A percentile compares a stretch with the other conserved stretches of the same genome.
Conservation (phyloP, 768 basidiomycete genomes). For the Podaxis carcinomalis region DNA sequence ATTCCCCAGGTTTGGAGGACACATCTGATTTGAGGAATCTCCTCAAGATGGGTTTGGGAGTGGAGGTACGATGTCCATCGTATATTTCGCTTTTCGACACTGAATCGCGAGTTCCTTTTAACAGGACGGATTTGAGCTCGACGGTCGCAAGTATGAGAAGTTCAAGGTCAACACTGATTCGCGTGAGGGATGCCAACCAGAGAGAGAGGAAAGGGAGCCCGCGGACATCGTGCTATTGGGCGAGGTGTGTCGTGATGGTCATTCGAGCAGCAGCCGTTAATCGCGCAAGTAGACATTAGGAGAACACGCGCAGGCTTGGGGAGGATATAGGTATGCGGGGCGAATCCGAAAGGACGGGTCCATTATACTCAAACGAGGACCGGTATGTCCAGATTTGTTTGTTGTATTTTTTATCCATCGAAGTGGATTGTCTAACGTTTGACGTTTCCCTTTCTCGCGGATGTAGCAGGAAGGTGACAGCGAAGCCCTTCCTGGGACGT, state of each 20-base stretch:
- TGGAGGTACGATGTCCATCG: background rate
- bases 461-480: conserved; percentile 38
- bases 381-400: conserved; percentile 36
- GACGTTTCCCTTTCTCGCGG: background rate
- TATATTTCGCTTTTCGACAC: background rate
- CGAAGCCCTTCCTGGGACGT: conserved; percentile 35
- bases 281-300: conserved; percentile 39
- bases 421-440: conserved; percentile 1
- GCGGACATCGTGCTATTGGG: conserved; percentile 34
- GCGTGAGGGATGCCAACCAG: background rate
- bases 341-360: conserved; percentile 54
- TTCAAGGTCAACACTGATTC: conserved; percentile 5
- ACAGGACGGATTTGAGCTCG: conserved; percentile 8
- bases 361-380: conserved; percentile 57
- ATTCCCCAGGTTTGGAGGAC: conserved; percentile 2
- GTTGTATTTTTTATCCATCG: background rate
- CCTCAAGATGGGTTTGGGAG: background rate
- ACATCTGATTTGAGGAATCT: background rate
- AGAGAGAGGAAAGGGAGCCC: conserved; percentile 16
- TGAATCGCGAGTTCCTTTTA: background rate
- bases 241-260: conserved; percentile 29
- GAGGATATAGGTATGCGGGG: conserved; percentile 57
- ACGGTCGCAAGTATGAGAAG: conserved; percentile 14
- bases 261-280: conserved; percentile 9
- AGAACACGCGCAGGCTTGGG: conserved; percentile 61